These are phyloP conservation scores for Ceratobasidium sp. DNA, from an alignment of 1,284 basidiomycete species.

Conservation along the genomic window DNA sequence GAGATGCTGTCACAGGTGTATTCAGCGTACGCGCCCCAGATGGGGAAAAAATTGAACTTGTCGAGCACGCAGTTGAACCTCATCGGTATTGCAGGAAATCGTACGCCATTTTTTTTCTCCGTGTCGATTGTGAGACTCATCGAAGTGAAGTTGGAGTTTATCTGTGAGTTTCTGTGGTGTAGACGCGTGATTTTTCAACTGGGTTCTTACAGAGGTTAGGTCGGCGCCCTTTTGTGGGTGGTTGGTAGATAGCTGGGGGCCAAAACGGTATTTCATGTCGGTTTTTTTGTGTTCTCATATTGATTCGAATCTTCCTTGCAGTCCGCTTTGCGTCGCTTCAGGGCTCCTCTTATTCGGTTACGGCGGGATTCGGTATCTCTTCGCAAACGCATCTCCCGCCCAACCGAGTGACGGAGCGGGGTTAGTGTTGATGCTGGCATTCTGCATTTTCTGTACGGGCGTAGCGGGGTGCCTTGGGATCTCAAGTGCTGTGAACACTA, in stretches of 20 bases:
- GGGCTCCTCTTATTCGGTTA: constrained; percentile 71
- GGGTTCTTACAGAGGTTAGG: constrained; percentile 46
- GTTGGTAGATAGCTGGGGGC: constrained; percentile 72
- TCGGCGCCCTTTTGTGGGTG: constrained; percentile 77
- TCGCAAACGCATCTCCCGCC: constrained; percentile 61
- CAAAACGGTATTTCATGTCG: constrained; percentile 61
- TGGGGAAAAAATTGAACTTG: constrained; percentile 51
- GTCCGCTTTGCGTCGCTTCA: constrained; percentile 57
- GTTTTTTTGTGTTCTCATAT: too few species aligned
- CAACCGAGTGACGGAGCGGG: constrained; percentile 3
- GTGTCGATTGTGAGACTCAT: too few species aligned
- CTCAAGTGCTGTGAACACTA: constrained; percentile 54
- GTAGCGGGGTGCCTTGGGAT: constrained; percentile 49
- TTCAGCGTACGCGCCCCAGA: constrained; percentile 37
- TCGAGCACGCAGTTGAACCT: constrained; percentile 80
- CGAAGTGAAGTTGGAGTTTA: constrained; percentile 28
- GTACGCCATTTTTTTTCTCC: not conserved
- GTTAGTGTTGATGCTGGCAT: not conserved
- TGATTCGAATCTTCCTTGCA: constrained; percentile 14
- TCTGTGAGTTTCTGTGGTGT: constrained; percentile 54
- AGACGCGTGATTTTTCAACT: too few species aligned
- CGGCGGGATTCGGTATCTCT: constrained; percentile 66
- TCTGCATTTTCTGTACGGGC: constrained; percentile 28
- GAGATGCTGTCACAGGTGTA: constrained; percentile 20
- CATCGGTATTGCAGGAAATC: constrained; percentile 59